phyloP scores from a whole-genome alignment of 2,329 filamentous ascomycete species.

The Neonectria punicea region DNA sequence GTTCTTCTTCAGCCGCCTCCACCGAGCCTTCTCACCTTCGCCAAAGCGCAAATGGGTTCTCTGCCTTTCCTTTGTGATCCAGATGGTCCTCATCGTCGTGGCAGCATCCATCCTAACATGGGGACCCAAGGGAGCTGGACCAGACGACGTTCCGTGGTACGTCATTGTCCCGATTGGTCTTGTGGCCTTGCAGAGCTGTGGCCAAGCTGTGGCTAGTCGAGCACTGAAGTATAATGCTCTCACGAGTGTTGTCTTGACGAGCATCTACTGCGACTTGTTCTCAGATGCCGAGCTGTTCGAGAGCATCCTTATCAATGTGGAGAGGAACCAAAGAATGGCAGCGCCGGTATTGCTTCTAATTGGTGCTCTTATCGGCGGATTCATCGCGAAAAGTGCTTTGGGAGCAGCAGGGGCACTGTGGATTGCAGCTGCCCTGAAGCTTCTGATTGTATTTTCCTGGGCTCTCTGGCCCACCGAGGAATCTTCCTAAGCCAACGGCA shows the following conservation, averaged over 20 bases:
- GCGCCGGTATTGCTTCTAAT: slow-evolving; percentile 61
- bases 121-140: slow-evolving; percentile 51
- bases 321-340: slow-evolving; percentile 61
- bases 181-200: slow-evolving; percentile 80
- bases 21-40: slow-evolving; percentile 64
- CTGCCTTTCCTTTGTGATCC: slow-evolving; percentile 65
- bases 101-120: slow-evolving; percentile 66
- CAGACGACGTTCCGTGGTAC: slow-evolving; percentile 63
- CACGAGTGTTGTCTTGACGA: slow-evolving; percentile 83
- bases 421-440: slow-evolving; percentile 68
- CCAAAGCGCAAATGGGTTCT: slow-evolving; percentile 74
- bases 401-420: slow-evolving; percentile 67
- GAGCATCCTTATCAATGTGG: slow-evolving; percentile 52
- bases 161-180: slow-evolving; percentile 74
- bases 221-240: slow-evolving; percentile 76
- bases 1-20: slow-evolving; percentile 75
- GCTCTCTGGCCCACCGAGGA: slow-evolving; percentile 66
- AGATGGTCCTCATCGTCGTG: slow-evolving; percentile 59
- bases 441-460: slow-evolving; percentile 67
- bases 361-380: slow-evolving; percentile 62
- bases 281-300: slow-evolving; percentile 67
- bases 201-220: slow-evolving; percentile 79
- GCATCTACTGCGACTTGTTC: slow-evolving; percentile 84
- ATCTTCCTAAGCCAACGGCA: background rate
- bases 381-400: slow-evolving; percentile 58